Percentiles rank a stretch among this genome's conserved stretches.
Evolutionary conservation across 2,329 filamentous ascomycete genomes (phyloP).

Genomic region (Colletotrichum incanum): DNA sequence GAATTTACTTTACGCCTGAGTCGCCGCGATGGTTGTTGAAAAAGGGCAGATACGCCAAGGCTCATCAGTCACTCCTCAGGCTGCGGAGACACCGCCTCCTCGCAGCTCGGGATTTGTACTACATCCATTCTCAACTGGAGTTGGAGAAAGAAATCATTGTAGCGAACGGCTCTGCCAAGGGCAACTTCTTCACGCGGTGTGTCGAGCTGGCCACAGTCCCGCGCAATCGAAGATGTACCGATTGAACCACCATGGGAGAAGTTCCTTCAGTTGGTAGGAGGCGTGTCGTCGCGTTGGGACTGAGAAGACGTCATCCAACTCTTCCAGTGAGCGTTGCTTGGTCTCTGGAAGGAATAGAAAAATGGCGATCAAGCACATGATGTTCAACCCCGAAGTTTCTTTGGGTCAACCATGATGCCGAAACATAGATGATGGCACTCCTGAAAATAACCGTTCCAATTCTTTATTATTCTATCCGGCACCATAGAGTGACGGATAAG

Average conservation of each 20-base stretch:
- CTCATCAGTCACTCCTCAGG: constrained; percentile 69
- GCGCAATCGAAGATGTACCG: constrained; percentile 55
- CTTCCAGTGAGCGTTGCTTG: constrained; percentile 65
- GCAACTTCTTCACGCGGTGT: constrained; percentile 64
- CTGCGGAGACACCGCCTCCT: constrained; percentile 73
- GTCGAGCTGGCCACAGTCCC: constrained; percentile 73
- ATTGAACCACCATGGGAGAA: constrained; percentile 34
- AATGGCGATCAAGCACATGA: constrained; percentile 62
- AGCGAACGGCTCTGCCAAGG: constrained; percentile 46
- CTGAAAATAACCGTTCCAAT: no score
- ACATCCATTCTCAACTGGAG: constrained; percentile 62
- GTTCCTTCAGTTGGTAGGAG: constrained; percentile 51
- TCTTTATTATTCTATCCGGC: no score
- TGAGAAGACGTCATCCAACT: constrained; percentile 58
- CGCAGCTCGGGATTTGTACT: constrained; percentile 75
- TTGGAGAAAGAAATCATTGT: constrained; percentile 46
- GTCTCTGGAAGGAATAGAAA: constrained; percentile 67
- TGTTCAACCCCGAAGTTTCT: constrained; percentile 56
- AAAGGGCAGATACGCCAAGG: constrained; percentile 68
- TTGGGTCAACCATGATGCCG: no score
- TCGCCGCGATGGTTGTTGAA: constrained; percentile 78
- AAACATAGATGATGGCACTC: no score
- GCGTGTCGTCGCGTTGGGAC: constrained; percentile 52
- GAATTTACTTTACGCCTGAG: constrained; percentile 75
- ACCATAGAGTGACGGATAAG: no score